Evolutionary conservation across 257 asterid genomes (phyloP), one percentile per base, ranked within the genome.

Genomic region (Paulownia fortunei): DNA sequence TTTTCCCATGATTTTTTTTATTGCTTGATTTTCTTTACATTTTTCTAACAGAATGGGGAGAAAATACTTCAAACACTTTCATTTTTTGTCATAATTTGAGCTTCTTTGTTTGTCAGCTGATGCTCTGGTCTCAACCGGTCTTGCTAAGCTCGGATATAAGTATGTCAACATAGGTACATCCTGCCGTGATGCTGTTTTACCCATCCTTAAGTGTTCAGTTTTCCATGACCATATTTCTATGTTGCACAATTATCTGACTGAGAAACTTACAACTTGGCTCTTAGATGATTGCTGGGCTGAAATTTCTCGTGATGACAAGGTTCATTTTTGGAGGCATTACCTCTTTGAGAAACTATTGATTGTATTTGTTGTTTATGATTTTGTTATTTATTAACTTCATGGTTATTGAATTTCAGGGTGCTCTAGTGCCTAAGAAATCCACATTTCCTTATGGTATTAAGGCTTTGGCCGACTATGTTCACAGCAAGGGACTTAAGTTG

Each of bases 261-360:
- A 42, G 11, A 60, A 56, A 27, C 60, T 41, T 42, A 21, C 6
- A 27, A 39, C 39, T 56, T 60, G 47, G 41, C 41, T 39, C 51
- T 39, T 81, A 91, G 97, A 93, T 83, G 98, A 93, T 78, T 91
- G 98, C 84, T 93, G 97, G 98, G 96, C 91, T 27, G 98, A 93
- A 80, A 41, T 68, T 58, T 24, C 46, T 64, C 96, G 97, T 1
- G 87, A 88, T 54, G 70, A 60, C 58, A 65, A 91, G 94, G 98
- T 91, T 70, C 34, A 21, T 32, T 79, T 47, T 10, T 19, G 18
- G 1, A 6, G 16, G 5, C 37, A 12, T 56, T 37, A 32, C 60
- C 21, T 5, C 9, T 9, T 21, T 30, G 37, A 11, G 49, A 2
- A 55, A 30, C 11, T 16, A 2, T 18, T 36, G 6, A 11, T 47